Evolutionary conservation across 2,329 filamentous ascomycete species (phyloP).

Genomic region (Aspergillus fischeri): DNA sequence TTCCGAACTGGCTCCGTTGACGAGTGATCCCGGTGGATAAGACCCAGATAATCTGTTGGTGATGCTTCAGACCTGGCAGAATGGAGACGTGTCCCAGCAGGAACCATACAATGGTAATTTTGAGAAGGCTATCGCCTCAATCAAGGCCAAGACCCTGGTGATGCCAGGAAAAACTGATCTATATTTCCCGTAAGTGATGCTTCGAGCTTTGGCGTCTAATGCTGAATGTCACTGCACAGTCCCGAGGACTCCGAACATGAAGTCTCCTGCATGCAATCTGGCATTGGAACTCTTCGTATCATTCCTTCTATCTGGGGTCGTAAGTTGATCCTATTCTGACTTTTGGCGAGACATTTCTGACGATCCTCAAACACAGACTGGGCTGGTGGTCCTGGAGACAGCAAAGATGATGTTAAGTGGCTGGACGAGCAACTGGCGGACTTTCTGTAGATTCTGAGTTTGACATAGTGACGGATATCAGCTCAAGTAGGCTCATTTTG

Average conservation of each 20-base stretch:
- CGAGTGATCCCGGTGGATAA: conserved; percentile 13
- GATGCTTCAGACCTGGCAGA: conserved; percentile 77
- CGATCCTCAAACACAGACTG: conserved; percentile 38
- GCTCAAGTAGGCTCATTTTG: background rate
- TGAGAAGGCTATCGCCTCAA: conserved; percentile 60
- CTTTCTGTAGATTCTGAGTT: conserved; percentile 43
- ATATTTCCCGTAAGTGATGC: conserved; percentile 63
- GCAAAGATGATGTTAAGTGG: conserved; percentile 67
- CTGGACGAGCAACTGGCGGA: conserved; percentile 58
- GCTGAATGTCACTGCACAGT: conserved; percentile 32
- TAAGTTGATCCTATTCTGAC: conserved; percentile 31
- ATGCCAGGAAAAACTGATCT: conserved; percentile 70
- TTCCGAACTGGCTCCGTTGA: background rate
- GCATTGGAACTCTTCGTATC: conserved; percentile 51
- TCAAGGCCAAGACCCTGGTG: conserved; percentile 69
- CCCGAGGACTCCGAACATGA: conserved; percentile 76
- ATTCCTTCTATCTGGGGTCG: conserved; percentile 64
- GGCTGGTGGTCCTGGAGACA: conserved; percentile 68
- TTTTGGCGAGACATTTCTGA: conserved; percentile 9
- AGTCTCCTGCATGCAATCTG: conserved; percentile 58
- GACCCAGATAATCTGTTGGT: conserved; percentile 71
- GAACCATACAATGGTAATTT: conserved; percentile 66
- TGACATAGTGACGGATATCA: background rate
- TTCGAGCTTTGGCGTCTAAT: background rate
- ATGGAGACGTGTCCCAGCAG: conserved; percentile 65